Base-by-base conservation (phyloP, 371 early-diverging fungal genomes). In the Mortierella sp. region DNA sequence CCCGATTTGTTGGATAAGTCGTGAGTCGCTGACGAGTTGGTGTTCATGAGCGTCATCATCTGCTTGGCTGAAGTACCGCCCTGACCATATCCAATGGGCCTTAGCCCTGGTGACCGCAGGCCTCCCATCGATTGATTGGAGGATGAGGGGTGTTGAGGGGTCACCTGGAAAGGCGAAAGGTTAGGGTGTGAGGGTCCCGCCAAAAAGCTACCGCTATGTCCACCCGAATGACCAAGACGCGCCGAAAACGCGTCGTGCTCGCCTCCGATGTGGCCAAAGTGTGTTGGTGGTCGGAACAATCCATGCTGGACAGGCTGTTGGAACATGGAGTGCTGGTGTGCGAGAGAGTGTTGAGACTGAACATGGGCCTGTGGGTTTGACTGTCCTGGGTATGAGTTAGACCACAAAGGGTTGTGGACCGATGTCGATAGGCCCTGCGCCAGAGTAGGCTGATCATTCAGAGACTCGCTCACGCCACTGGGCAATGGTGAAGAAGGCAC, bases 11-110 rank as follows among this genome's bases (percentile, higher is more conserved):
- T 77, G 5, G 81, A 19, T 55, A 69, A 8, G 26, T 81, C 85
- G 44, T 78, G 81, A 24, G 53, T 34, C 37, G 78, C 50, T 1
- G 61, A 54, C 8, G 61, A 31, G 28, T 54, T 78, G n/a, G 80
- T 75, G 31, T 70, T 78, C 81, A 85, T 78, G 31, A 81, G n/a
- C 1, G 57, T 73, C 54, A 79, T 28, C 43, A 85, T 46, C 16
- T 83, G 81, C 48, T 81, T 81, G 24, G 72, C 10, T 43, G 85
- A 73, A 8, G 73, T 81, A 19, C 69, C 70, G 40, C 31, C 44
- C 40, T 81, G 82, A 2, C 82, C 80, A 73, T 76, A 86, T 28
- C 86, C 86, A 34, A 86, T 79, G 1, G 86, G 80, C 19, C 77
- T 72, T 26, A 82, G 28, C 10, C 86, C 86, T 4, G 86, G 82